phyloP scores from a whole-genome alignment of 2,329 filamentous ascomycete species.

The Colletotrichum nymphaeae region DNA sequence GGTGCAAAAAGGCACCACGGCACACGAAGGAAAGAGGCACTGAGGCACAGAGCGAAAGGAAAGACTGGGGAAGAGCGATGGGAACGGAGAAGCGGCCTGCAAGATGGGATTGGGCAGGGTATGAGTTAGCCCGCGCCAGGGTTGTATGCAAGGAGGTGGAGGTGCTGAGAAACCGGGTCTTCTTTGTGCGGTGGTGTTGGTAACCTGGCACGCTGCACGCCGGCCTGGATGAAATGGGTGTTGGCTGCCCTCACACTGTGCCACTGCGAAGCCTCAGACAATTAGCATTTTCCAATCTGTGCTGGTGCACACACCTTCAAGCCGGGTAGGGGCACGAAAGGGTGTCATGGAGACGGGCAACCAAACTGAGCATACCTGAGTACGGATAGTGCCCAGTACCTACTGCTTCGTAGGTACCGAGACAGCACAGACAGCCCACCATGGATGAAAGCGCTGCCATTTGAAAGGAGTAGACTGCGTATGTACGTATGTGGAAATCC shows the following conservation, averaged over 20 bases:
- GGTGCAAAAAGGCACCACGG: not conserved
- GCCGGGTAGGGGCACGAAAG: not conserved
- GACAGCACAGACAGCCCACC: not conserved
- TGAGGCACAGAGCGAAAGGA: not conserved
- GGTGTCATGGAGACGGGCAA: constrained; percentile 3
- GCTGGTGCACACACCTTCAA: constrained; percentile 8
- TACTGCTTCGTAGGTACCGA: not conserved
- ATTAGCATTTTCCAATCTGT: constrained; percentile 5
- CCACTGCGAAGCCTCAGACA: constrained; percentile 24
- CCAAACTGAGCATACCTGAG: not conserved
- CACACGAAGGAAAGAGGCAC: not conserved
- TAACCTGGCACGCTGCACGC: too few species aligned
- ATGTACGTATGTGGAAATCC: not conserved
- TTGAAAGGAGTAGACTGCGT: not conserved
- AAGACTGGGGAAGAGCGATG: constrained; percentile 18
- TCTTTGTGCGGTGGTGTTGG: not conserved
- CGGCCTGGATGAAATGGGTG: not conserved
- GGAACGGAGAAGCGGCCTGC: constrained; percentile 3
- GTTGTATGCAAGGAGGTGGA: constrained; percentile 31
- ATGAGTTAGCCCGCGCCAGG: not conserved
- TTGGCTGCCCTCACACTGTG: constrained; percentile 29
- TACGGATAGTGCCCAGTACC: not conserved
- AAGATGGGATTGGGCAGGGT: constrained; percentile 22
- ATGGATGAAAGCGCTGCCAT: not conserved
- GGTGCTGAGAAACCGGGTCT: constrained; percentile 5